Evolutionary conservation across 1,284 basidiomycete species (phyloP).

Genomic region (Moesziomyces parantarcticus): DNA sequence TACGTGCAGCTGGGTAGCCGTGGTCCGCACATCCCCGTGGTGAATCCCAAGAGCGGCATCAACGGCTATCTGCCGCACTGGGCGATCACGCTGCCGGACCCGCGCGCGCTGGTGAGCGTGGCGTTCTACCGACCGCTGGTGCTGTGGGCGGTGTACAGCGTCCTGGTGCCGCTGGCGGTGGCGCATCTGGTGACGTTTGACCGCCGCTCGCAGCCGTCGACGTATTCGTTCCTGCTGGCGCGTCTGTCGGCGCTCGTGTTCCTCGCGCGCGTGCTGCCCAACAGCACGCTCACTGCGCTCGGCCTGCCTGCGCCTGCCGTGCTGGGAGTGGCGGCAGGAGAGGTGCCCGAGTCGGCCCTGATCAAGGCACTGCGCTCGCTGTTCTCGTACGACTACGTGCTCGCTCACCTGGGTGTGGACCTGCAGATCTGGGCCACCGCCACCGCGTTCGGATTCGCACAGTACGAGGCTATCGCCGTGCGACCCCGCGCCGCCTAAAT

Average conservation of each 20-base stretch:
- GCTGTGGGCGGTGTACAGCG: constrained; percentile 56
- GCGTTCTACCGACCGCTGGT: constrained; percentile 53
- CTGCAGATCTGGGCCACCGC: constrained; percentile 55
- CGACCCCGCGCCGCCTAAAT: constrained; percentile 42
- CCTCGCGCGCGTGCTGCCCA: constrained; percentile 39
- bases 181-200: constrained; percentile 60
- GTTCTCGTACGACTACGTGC: constrained; percentile 49
- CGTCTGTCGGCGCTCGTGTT: constrained; percentile 55
- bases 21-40: constrained; percentile 40
- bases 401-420: constrained; percentile 39
- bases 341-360: constrained; percentile 40
- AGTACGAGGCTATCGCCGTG: constrained; percentile 49
- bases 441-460: constrained; percentile 46
- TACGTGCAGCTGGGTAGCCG: constrained; percentile 47
- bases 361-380: constrained; percentile 29
- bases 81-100: constrained; percentile 51
- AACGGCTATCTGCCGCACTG: constrained; percentile 51
- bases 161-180: constrained; percentile 48
- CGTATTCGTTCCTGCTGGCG: constrained; percentile 51
- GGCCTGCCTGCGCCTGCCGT: constrained; percentile 35
- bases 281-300: constrained; percentile 35
- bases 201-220: constrained; percentile 48
- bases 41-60: constrained; percentile 48
- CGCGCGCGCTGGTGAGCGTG: constrained; percentile 36
- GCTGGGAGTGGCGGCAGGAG: constrained; percentile 53